A percentile compares a stretch with the other conserved stretches of the same genome.
Evolutionary conservation across 768 basidiomycete genomes (phyloP).

Genomic region (Serpula lacrymans): DNA sequence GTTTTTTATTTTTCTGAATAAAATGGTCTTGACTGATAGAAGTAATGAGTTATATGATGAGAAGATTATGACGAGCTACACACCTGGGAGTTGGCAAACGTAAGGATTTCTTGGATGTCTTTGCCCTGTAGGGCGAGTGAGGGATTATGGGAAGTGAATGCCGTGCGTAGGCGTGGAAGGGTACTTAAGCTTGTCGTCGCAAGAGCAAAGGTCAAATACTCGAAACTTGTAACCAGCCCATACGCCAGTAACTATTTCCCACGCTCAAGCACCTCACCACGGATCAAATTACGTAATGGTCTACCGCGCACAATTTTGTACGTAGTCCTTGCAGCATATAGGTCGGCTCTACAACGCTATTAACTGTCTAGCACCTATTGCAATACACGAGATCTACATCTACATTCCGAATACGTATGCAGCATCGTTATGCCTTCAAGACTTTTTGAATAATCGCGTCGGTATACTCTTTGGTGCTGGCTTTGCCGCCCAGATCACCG

Average conservation of each 20-base stretch:
- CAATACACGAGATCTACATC: too few relatives aligned
- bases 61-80: conserved; percentile 11
- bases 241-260: conserved; percentile 17
- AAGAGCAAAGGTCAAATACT: conserved; percentile 22
- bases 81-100: conserved; percentile 46
- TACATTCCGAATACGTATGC: conserved; percentile 21
- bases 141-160: conserved; percentile 54
- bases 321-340: too few relatives aligned
- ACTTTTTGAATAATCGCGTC: conserved; percentile 81
- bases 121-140: conserved; percentile 92
- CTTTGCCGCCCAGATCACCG: conserved; percentile 92
- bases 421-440: conserved; percentile 21
- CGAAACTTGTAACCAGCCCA: conserved; percentile 11
- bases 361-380: too few relatives aligned
- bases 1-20: conserved; percentile 49
- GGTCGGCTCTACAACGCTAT: too few relatives aligned
- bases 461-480: conserved; percentile 88
- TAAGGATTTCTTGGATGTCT: conserved; percentile 50
- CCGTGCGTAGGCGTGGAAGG: conserved; percentile 51
- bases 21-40: conserved; percentile 17
- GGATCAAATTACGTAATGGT: conserved; percentile 5
- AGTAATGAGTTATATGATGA: conserved; percentile 14
- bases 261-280: conserved; percentile 14
- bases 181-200: conserved; percentile 40
- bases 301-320: too few relatives aligned